Conservation (phyloP, 2,329 filamentous ascomycete species). For the Colletotrichum simmondsii region DNA sequence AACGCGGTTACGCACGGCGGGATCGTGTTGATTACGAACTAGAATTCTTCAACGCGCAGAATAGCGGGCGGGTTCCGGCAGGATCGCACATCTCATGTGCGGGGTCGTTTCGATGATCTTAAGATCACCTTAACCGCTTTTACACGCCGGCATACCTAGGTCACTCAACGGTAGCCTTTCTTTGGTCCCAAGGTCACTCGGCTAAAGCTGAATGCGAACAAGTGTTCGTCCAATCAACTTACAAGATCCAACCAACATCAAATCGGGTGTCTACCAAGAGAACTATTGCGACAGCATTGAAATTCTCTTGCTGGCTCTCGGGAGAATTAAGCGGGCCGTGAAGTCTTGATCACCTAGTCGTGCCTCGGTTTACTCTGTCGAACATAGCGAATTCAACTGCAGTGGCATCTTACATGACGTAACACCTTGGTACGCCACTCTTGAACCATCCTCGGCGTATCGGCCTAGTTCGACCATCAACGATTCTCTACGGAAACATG, state of each 20-base stretch:
- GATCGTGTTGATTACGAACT: no score
- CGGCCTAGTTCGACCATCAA: background rate
- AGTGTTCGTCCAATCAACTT: background rate
- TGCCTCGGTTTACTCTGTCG: background rate
- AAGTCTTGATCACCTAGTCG: background rate
- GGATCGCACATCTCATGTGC: background rate
- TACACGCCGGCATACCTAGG: background rate
- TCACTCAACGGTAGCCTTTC: background rate
- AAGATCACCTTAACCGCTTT: background rate
- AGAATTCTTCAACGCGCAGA: no score
- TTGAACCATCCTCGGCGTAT: background rate
- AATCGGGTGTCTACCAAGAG: background rate
- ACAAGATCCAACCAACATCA: background rate
- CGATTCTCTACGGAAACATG: background rate
- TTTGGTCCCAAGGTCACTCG: background rate
- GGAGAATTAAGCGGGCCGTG: background rate
- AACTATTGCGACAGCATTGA: background rate
- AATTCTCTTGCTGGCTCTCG: background rate
- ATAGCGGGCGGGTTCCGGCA: no score
- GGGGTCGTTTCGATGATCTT: background rate
- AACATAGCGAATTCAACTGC: background rate
- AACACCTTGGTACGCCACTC: background rate
- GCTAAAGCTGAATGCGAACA: background rate
- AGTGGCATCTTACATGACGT: background rate
- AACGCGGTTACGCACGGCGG: background rate